These are phyloP conservation scores for Saccharomycopsis synnaedendra DNA, from an alignment of 805 yeast species.

Conservation along the genomic window DNA sequence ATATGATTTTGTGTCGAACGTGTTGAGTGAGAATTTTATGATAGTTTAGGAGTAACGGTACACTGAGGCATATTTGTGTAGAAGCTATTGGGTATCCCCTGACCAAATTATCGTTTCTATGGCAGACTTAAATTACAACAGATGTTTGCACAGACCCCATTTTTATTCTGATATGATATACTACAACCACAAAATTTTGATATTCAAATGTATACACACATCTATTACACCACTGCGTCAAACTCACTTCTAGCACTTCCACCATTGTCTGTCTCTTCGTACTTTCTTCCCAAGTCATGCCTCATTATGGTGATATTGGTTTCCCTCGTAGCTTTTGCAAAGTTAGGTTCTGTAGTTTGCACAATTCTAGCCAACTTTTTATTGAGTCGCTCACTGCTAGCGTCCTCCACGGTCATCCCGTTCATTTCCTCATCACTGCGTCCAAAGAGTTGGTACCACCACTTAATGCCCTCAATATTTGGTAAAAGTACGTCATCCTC, in stretches of 20 bases:
- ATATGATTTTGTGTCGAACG: constrained; percentile 50
- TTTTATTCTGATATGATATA: no score
- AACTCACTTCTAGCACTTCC: background rate
- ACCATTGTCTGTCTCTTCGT: background rate
- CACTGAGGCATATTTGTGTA: no score
- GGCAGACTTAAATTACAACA: no score
- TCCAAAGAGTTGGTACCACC: constrained; percentile 89
- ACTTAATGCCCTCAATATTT: constrained; percentile 48
- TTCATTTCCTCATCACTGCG: constrained; percentile 61
- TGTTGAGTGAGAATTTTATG: constrained; percentile 47
- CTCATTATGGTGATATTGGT: constrained; percentile 6
- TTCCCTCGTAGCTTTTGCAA: constrained; percentile 4
- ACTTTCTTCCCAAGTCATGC: background rate
- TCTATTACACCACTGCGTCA: no score
- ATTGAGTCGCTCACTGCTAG: background rate
- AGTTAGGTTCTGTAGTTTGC: background rate
- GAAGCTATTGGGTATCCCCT: no score
- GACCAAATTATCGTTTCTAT: no score
- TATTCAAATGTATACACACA: no score
- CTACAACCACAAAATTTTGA: no score
- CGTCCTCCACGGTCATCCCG: constrained; percentile 12
- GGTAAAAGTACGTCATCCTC: constrained; percentile 32
- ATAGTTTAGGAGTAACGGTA: constrained; percentile 27
- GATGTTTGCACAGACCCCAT: no score
- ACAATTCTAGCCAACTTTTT: background rate